These are phyloP conservation scores for Aspergillus sclerotiicarbonarius DNA, from an alignment of 495 filamentous ascomycete species.

Conservation along the genomic window DNA sequence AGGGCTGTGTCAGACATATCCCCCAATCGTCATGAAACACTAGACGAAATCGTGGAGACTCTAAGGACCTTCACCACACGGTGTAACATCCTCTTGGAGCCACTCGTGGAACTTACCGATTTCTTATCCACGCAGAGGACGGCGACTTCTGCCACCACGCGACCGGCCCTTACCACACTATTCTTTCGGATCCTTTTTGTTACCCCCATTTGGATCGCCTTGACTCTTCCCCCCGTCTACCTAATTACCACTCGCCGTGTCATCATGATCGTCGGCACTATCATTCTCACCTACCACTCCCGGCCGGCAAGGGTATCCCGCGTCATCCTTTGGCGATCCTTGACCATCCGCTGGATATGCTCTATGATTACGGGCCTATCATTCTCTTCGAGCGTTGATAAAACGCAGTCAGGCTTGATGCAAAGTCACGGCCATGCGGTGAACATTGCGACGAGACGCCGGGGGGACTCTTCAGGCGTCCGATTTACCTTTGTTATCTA, in stretches of 20 bases:
- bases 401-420: constrained; percentile 29
- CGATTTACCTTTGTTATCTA: constrained; percentile 94
- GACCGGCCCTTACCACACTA: constrained; percentile 84
- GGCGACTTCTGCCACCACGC: constrained; percentile 86
- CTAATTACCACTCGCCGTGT: constrained; percentile 87
- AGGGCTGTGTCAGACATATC: constrained; percentile 56
- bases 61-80: constrained; percentile 82
- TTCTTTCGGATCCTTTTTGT: constrained; percentile 86
- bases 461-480: constrained; percentile 66
- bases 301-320: constrained; percentile 81
- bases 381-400: constrained; percentile 49
- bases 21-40: constrained; percentile 73
- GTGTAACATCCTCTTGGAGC: constrained; percentile 89
- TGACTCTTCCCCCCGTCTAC: constrained; percentile 77
- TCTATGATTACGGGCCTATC: constrained; percentile 74
- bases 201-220: constrained; percentile 79
- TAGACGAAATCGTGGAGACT: constrained; percentile 96
- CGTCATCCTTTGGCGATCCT: constrained; percentile 87
- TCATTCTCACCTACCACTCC: constrained; percentile 87
- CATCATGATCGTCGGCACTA: constrained; percentile 72
- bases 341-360: constrained; percentile 62
- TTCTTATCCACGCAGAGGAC: constrained; percentile 90
- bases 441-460: constrained; percentile 50
- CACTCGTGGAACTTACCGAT: constrained; percentile 81
- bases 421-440: constrained; percentile 43